Percentiles rank a stretch among this genome's conserved stretches.
Evolutionary conservation across 1,284 basidiomycete genomes (phyloP).

Genomic region (Leccinum angustisporum): DNA sequence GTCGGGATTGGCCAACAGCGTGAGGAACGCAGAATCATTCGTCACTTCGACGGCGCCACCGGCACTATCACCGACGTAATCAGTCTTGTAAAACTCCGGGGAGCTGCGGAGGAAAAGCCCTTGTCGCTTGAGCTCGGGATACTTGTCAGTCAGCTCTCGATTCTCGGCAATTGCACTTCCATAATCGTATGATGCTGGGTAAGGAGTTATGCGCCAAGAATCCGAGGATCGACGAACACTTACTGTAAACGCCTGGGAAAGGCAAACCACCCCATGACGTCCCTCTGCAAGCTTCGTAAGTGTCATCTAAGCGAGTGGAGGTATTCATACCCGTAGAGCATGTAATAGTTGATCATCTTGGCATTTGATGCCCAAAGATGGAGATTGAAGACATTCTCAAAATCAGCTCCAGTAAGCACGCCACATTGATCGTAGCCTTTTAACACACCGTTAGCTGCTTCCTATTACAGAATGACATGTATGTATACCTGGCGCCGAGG

Average conservation of each 20-base stretch:
- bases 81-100: constrained; percentile 73
- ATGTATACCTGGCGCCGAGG: constrained; percentile 53
- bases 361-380: constrained; percentile 76
- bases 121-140: constrained; percentile 72
- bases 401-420: constrained; percentile 64
- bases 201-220: constrained; percentile 11
- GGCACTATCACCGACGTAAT: constrained; percentile 64
- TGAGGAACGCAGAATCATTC: constrained; percentile 55
- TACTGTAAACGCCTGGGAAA: constrained; percentile 63
- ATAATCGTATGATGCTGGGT: constrained; percentile 62
- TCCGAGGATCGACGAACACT: constrained; percentile 2
- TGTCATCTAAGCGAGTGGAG: not conserved
- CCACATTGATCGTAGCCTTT: constrained; percentile 50
- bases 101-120: constrained; percentile 74
- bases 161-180: constrained; percentile 67
- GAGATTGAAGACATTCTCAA: constrained; percentile 73
- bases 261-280: constrained; percentile 79
- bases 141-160: constrained; percentile 68
- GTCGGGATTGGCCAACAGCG: constrained; percentile 67
- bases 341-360: constrained; percentile 77
- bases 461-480: not conserved
- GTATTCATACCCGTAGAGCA: constrained; percentile 64
- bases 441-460: constrained; percentile 12
- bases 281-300: constrained; percentile 45
- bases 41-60: constrained; percentile 49